phyloP scores from a whole-genome alignment of 2,329 filamentous ascomycete genomes.

The Aspergillus clavatus region DNA sequence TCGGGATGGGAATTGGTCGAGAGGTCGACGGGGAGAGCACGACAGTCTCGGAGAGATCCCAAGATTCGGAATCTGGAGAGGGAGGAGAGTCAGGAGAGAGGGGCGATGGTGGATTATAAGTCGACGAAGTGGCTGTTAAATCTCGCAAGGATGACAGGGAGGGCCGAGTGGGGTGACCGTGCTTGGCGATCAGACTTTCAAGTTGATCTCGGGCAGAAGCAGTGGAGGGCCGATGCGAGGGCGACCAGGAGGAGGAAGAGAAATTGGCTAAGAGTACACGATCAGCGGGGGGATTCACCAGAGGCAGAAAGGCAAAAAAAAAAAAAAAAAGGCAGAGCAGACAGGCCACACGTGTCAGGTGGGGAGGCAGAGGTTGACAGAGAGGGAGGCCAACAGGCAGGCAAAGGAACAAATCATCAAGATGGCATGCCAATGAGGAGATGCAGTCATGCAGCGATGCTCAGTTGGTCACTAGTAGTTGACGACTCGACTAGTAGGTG shows the following conservation, averaged over 20 bases:
- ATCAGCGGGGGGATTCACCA: conserved; percentile 26
- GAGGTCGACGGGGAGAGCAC: conserved; percentile 27
- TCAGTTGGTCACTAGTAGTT: too few relatives aligned
- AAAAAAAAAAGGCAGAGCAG: conserved; percentile 8
- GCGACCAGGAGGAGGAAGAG: conserved; percentile 20
- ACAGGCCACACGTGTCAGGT: conserved; percentile 30
- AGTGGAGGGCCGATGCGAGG: conserved; percentile 22
- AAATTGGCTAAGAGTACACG: conserved; percentile 21
- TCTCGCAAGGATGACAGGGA: conserved; percentile 36
- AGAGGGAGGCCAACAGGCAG: conserved; percentile 5
- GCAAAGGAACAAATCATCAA: conserved; percentile 8
- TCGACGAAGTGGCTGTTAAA: conserved; percentile 34
- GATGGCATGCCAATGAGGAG: conserved; percentile 1
- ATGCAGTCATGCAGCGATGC: too few relatives aligned
- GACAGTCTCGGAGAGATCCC: conserved; percentile 24
- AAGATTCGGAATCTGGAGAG: conserved; percentile 21
- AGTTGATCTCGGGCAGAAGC: conserved; percentile 30
- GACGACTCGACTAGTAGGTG: too few relatives aligned
- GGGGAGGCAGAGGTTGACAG: conserved; percentile 17
- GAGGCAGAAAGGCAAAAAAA: conserved; percentile 11
- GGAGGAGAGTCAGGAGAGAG: conserved; percentile 17
- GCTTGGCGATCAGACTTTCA: conserved; percentile 35
- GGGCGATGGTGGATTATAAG: conserved; percentile 32
- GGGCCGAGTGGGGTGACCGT: conserved; percentile 37
- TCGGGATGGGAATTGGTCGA: conserved; percentile 34